These are phyloP conservation scores for Letharia lupina DNA, from an alignment of 495 filamentous ascomycete species.

Conservation along the genomic window DNA sequence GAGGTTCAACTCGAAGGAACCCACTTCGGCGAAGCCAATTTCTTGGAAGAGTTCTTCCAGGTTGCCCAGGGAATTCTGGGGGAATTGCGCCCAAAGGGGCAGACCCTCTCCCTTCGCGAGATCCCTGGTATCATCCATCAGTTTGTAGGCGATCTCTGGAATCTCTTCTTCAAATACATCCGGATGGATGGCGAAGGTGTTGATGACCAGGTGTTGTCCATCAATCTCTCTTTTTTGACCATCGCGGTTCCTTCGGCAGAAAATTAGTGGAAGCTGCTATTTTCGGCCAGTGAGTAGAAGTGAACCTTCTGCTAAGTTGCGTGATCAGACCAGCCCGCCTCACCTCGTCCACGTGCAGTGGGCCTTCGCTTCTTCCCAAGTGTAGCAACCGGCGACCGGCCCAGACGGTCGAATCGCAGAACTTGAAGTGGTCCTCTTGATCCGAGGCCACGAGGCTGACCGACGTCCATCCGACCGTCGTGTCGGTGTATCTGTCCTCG, in stretches of 20 bases:
- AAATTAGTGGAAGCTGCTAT: no score
- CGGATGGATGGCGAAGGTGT: background rate
- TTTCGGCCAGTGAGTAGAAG: no score
- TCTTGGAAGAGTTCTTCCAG: background rate
- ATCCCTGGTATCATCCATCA: background rate
- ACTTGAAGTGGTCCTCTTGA: background rate
- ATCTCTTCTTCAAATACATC: background rate
- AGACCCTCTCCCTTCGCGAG: background rate
- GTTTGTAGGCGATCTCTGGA: background rate
- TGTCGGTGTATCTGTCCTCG: background rate
- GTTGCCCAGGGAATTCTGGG: background rate
- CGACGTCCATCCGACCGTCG: background rate
- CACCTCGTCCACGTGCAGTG: background rate
- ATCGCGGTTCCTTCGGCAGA: background rate
- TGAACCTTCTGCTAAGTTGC: background rate
- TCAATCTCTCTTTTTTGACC: background rate
- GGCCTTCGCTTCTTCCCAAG: background rate
- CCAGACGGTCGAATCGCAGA: conserved; percentile 1
- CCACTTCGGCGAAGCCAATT: background rate
- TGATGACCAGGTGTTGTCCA: background rate
- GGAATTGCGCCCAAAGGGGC: conserved; percentile 1
- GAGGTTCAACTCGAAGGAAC: background rate
- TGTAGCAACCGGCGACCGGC: background rate
- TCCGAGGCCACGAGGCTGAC: background rate
- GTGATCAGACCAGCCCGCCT: background rate